Evolutionary conservation across 108 stramenopile species (phyloP).

Genomic region (Mediolabrus comicus): DNA sequence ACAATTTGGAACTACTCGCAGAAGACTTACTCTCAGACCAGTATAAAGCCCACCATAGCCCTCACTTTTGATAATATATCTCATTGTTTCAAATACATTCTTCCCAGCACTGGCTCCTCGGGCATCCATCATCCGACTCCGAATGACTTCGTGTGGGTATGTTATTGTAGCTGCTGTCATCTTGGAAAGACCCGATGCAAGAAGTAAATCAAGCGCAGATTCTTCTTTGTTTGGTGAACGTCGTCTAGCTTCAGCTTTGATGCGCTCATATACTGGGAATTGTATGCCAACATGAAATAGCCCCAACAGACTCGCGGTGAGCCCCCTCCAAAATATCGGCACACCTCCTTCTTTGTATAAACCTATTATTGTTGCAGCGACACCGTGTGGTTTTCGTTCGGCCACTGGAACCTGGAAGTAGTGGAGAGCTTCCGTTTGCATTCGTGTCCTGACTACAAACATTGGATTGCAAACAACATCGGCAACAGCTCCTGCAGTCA

Average conservation of each 20-base stretch:
- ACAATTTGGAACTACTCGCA: constrained; percentile 88
- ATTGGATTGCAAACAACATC: constrained; percentile 91
- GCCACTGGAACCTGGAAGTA: constrained; percentile 40
- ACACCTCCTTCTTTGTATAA: constrained; percentile 65
- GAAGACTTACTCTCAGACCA: constrained; percentile 75
- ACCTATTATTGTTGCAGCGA: constrained; percentile 52
- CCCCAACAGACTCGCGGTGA: constrained; percentile 87
- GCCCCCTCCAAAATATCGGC: constrained; percentile 85
- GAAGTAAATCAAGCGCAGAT: constrained; percentile 68
- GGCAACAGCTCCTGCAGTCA: constrained; percentile 79
- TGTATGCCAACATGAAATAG: constrained; percentile 90
- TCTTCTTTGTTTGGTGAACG: constrained; percentile 45
- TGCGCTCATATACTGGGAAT: constrained; percentile 88
- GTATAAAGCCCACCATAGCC: constrained; percentile 75
- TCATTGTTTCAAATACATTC: constrained; percentile 44
- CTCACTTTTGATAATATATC: constrained; percentile 61
- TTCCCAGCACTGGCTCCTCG: constrained; percentile 40
- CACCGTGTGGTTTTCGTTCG: constrained; percentile 38
- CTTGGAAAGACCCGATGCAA: constrained; percentile 78
- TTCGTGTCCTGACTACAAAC: constrained; percentile 86
- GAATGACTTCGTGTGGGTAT: constrained; percentile 92
- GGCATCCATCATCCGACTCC: constrained; percentile 89
- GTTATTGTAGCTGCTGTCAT: constrained; percentile 78
- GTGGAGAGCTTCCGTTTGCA: constrained; percentile 90
- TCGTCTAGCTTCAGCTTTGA: constrained; percentile 65